These are phyloP conservation scores for Aspergillus spinulosporus DNA, from an alignment of 2,329 filamentous ascomycete genomes.

Conservation along the genomic window DNA sequence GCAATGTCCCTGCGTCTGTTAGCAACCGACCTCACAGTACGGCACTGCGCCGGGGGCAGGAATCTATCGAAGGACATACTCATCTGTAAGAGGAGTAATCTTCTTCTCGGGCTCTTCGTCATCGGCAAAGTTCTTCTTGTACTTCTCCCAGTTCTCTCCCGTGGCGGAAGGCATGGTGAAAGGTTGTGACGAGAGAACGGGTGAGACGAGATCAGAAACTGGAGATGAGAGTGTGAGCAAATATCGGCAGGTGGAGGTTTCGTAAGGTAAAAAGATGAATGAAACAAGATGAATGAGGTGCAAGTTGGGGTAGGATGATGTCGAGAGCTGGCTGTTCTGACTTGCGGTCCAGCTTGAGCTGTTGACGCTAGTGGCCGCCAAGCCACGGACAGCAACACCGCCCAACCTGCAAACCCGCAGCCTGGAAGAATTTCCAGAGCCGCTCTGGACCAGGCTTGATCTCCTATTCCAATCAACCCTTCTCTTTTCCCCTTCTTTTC, in stretches of 20 bases:
- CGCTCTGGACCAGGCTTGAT: constrained; percentile 22
- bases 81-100: constrained; percentile 93
- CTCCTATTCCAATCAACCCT: constrained; percentile 27
- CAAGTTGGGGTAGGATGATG: constrained; percentile 30
- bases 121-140: constrained; percentile 93
- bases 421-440: constrained; percentile 41
- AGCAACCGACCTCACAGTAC: constrained; percentile 31
- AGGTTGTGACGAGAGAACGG: constrained; percentile 29
- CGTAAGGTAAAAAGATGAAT: constrained; percentile 4
- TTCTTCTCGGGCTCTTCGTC: constrained; percentile 99
- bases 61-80: constrained; percentile 59
- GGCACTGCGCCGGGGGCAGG: not conserved
- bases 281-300: constrained; percentile 8
- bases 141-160: constrained; percentile 96
- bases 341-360: constrained; percentile 33
- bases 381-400: constrained; percentile 39
- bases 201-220: constrained; percentile 13
- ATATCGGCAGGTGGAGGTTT: not conserved
- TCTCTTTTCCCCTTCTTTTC: constrained; percentile 22
- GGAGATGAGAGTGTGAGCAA: constrained; percentile 1
- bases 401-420: constrained; percentile 38
- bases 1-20: constrained; percentile 79
- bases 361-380: constrained; percentile 42
- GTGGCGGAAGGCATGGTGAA: constrained; percentile 84
- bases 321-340: constrained; percentile 29